Conservation (phyloP, 495 filamentous ascomycete species). For the Aspergillus haitiensis region DNA sequence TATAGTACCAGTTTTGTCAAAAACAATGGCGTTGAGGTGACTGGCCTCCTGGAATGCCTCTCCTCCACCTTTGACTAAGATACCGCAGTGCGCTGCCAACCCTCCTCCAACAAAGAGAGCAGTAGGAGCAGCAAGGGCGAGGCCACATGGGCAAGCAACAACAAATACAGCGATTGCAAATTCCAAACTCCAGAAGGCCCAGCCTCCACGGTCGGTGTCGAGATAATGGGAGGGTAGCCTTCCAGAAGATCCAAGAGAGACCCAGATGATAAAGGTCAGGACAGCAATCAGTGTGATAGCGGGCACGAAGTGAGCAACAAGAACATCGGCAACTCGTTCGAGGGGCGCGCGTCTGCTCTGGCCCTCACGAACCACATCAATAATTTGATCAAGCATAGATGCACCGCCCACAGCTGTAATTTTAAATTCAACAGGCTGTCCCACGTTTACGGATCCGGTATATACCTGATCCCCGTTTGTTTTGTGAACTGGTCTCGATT, state of each 20-base stretch:
- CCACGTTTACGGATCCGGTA: constrained; percentile 84
- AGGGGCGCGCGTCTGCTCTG: constrained; percentile 85
- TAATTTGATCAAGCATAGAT: constrained; percentile 92
- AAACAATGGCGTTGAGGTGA: constrained; percentile 79
- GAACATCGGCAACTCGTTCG: constrained; percentile 76
- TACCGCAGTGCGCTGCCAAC: constrained; percentile 82
- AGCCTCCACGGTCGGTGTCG: constrained; percentile 66
- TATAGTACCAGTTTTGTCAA: constrained; percentile 95
- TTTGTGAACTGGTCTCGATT: constrained; percentile 78
- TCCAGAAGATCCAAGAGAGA: constrained; percentile 70
- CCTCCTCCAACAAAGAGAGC: constrained; percentile 91
- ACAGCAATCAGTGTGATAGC: constrained; percentile 79
- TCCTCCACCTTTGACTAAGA: constrained; percentile 92
- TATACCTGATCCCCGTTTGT: constrained; percentile 68
- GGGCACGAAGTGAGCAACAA: constrained; percentile 90
- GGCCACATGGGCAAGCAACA: constrained; percentile 90
- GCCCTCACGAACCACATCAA: constrained; percentile 85
- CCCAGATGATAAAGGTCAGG: constrained; percentile 80
- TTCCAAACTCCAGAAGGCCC: constrained; percentile 83
- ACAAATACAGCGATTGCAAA: constrained; percentile 96
- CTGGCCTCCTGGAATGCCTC: constrained; percentile 96
- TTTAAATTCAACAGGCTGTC: constrained; percentile 63
- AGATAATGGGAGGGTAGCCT: constrained; percentile 65
- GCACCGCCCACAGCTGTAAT: constrained; percentile 70
- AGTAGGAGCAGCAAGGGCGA: constrained; percentile 89